A percentile compares a stretch with the other conserved stretches of the same genome.
Evolutionary conservation across 192 early-diverging fungal species (phyloP).

Genomic region (Mortierella antarctica): DNA sequence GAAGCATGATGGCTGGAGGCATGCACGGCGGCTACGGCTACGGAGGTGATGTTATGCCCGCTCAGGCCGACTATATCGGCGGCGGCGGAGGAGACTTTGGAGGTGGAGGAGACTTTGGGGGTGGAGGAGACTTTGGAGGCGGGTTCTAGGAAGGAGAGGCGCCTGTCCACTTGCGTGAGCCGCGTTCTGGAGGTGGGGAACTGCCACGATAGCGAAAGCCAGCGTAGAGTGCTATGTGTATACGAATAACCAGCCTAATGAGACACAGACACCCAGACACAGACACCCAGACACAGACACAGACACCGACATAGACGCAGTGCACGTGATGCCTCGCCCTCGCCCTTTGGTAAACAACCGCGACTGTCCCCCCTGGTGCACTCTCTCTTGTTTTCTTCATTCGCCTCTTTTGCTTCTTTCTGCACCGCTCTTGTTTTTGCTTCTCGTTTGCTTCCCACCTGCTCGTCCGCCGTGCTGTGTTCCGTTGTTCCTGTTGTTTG

Average conservation of each 20-base stretch:
- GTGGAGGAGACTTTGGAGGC: slow-evolving; percentile 36
- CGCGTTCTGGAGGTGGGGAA: too few species aligned
- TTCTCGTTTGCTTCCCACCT: not conserved
- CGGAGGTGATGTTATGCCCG: slow-evolving; percentile 22
- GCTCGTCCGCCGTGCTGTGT: too few species aligned
- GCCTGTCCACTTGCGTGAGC: too few species aligned
- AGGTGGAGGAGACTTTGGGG: slow-evolving; percentile 25
- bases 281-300: too few species aligned
- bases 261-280: too few species aligned
- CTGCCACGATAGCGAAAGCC: too few species aligned
- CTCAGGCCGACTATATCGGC: not conserved
- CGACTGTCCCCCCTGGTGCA: not conserved
- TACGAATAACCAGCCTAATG: too few species aligned
- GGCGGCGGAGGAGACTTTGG: slow-evolving; percentile 10
- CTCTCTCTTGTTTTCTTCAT: not conserved
- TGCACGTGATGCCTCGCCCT: too few species aligned
- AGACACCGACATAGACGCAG: too few species aligned
- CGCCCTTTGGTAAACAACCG: not conserved
- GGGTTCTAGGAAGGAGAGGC: slow-evolving; percentile 4
- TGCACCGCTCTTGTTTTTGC: not conserved
- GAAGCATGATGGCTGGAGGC: slow-evolving; percentile 23
- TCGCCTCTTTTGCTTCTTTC: not conserved
- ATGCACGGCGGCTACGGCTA: slow-evolving; percentile 12
- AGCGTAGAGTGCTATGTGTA: too few species aligned
- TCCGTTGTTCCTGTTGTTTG: too few species aligned